Evolutionary conservation across 306 rosid species (phyloP).

Genomic region (Dicorynia guianensis): DNA sequence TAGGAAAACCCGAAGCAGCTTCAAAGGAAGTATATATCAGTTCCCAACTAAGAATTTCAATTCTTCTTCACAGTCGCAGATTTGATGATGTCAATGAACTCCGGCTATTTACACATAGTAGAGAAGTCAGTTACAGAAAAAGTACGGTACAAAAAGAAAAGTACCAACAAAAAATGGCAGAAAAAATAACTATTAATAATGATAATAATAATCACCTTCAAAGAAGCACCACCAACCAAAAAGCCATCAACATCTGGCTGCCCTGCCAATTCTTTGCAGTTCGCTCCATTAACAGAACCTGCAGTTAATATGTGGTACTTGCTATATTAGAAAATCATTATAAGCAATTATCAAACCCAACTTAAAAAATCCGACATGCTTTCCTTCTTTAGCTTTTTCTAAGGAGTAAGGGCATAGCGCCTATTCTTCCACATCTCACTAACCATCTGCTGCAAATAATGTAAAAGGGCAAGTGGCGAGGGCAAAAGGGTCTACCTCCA

Average conservation of each 20-base stretch:
- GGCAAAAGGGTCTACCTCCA: slow-evolving; percentile 67
- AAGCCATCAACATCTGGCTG: slow-evolving; percentile 93
- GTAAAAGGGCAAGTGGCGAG: neutral
- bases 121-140: slow-evolving; percentile 34
- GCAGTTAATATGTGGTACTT: slow-evolving; percentile 10
- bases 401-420: too few species aligned
- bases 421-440: too few species aligned
- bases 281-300: slow-evolving; percentile 96
- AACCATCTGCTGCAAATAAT: neutral
- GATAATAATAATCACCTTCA: slow-evolving; percentile 54
- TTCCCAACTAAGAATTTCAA: slow-evolving; percentile 43
- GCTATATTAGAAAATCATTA: neutral
- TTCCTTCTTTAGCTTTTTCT: too few species aligned
- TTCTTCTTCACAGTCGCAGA: slow-evolving; percentile 76
- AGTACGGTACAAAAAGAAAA: slow-evolving; percentile 24
- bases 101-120: slow-evolving; percentile 52
- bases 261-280: slow-evolving; percentile 80
- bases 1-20: slow-evolving; percentile 36
- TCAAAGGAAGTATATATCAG: slow-evolving; percentile 33
- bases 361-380: neutral
- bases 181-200: neutral
- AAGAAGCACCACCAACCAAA: slow-evolving; percentile 97
- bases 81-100: slow-evolving; percentile 86
- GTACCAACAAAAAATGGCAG: slow-evolving; percentile 7
- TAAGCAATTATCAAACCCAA: neutral